Conservation (phyloP, 768 basidiomycete species). For the Psilocybe subaeruginosa region DNA sequence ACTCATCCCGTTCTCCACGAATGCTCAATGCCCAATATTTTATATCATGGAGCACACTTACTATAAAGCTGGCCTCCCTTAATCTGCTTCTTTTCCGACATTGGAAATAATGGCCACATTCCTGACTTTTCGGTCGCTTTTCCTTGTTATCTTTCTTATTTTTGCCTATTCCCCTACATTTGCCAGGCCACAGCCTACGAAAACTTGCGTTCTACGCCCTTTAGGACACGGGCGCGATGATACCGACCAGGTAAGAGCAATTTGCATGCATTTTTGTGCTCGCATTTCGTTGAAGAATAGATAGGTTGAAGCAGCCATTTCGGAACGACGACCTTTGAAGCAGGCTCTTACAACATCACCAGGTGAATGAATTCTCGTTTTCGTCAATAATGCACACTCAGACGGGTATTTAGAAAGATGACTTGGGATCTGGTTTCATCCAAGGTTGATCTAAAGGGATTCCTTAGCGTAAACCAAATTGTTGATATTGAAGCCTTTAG, state of each 20-base stretch:
- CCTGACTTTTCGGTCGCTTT: not conserved
- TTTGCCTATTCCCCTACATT: not conserved
- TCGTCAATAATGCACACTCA: conserved; percentile 16
- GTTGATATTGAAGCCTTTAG: not conserved
- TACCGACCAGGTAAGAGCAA: conserved; percentile 13
- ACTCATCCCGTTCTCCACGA: not conserved
- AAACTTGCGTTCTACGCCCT: not conserved
- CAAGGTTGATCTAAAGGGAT: conserved; percentile 47
- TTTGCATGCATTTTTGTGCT: conserved; percentile 9
- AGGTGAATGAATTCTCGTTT: conserved; percentile 30
- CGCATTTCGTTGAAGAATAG: not conserved
- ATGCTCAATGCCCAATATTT: not conserved
- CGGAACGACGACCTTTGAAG: conserved; percentile 46
- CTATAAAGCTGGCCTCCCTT: not conserved
- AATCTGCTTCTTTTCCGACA: not conserved
- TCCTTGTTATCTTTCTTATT: not conserved
- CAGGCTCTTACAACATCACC: conserved; percentile 55
- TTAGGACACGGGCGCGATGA: conserved; percentile 10
- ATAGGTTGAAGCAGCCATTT: conserved; percentile 50
- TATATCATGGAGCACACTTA: not conserved
- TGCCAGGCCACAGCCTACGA: not conserved
- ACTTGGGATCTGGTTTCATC: conserved; percentile 50
- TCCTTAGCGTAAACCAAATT: conserved; percentile 39
- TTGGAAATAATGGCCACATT: not conserved
- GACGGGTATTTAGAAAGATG: conserved; percentile 45